Conservation (phyloP, 805 yeast species). For the Lipomyces starkeyi region DNA sequence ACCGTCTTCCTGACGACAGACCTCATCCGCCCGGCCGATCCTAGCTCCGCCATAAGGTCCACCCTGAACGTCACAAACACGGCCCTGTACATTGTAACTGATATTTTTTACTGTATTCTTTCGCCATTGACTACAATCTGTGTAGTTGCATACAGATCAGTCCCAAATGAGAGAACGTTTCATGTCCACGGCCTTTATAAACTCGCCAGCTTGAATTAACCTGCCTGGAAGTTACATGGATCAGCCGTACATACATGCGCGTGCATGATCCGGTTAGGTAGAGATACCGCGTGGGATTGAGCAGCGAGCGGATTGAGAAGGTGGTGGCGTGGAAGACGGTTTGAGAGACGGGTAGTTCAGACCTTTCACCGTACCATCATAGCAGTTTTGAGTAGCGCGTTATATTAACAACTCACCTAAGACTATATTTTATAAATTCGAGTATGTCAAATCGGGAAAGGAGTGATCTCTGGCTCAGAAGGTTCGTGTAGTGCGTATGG, state of each 20-base stretch:
- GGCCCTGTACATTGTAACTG: not conserved
- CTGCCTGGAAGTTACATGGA: not conserved
- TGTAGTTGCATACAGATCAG: conserved; percentile 12
- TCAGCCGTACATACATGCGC: not conserved
- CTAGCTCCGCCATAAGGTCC: not conserved
- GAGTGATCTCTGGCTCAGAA: too few relatives aligned
- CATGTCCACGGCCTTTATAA: not conserved
- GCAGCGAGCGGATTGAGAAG: not conserved
- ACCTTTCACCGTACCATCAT: conserved; percentile 35
- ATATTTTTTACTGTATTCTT: conserved; percentile 20
- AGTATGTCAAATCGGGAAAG: too few relatives aligned
- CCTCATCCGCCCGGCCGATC: not conserved
- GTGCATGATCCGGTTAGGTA: not conserved
- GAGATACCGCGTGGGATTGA: not conserved
- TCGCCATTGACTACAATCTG: conserved; percentile 29
- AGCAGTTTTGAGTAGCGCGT: conserved; percentile 3
- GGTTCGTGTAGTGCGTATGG: too few relatives aligned
- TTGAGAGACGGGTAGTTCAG: conserved; percentile 14
- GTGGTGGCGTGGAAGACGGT: not conserved
- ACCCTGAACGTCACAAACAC: not conserved
- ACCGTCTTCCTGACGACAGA: not conserved
- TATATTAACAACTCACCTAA: not conserved
- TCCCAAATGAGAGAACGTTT: conserved; percentile 17
- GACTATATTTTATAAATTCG: not conserved
- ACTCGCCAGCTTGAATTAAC: not conserved